Evolutionary conservation across 108 stramenopile species (phyloP).

Genomic region (Seminavis robusta): DNA sequence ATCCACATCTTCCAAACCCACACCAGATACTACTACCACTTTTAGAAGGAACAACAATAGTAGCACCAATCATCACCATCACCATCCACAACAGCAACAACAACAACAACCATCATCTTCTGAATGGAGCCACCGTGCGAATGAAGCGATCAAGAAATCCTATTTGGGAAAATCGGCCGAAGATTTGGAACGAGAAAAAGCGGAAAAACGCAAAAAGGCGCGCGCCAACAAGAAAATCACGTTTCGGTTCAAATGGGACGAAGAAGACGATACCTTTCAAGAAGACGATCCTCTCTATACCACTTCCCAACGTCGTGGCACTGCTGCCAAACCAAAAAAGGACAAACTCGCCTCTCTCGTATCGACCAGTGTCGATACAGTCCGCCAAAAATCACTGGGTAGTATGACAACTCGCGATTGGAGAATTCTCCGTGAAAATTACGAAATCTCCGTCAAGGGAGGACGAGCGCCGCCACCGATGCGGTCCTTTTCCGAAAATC

Average conservation of each 20-base stretch:
- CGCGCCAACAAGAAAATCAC: conserved; percentile 48
- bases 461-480: conserved; percentile 87
- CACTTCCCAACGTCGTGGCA: conserved; percentile 20
- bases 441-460: conserved; percentile 93
- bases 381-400: conserved; percentile 69
- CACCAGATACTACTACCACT: not conserved
- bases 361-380: conserved; percentile 28
- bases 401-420: conserved; percentile 96
- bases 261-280: conserved; percentile 85
- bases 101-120: conserved; percentile 8
- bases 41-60: conserved; percentile 6
- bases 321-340: conserved; percentile 7
- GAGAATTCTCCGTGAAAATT: conserved; percentile 97
- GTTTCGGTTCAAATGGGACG: conserved; percentile 96
- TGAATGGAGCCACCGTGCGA: conserved; percentile 40
- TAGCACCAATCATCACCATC: conserved; percentile 5
- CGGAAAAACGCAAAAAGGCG: conserved; percentile 15
- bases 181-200: conserved; percentile 10
- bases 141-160: conserved; percentile 44
- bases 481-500: conserved; percentile 76
- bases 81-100: not conserved
- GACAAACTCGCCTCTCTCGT: not conserved
- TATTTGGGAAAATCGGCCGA: conserved; percentile 64
- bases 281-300: conserved; percentile 83
- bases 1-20: not conserved